Conservation (phyloP, 2,329 filamentous ascomycete genomes). For the Penicillium griseofulvum region DNA sequence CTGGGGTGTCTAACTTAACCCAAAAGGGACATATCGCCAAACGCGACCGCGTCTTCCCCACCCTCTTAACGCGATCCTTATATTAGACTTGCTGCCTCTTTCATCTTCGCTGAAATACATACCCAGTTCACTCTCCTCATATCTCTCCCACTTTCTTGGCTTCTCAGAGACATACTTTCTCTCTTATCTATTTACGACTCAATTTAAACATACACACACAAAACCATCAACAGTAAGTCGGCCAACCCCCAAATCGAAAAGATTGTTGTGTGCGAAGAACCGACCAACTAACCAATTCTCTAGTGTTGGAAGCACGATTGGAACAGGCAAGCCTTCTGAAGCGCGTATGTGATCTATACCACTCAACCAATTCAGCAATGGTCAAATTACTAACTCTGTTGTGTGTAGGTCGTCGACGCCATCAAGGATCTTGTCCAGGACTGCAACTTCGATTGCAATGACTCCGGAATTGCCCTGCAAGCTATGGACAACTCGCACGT, state of each 20-base stretch:
- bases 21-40: slow-evolving; percentile 32
- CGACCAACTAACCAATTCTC: slow-evolving; percentile 14
- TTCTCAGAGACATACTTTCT: background rate
- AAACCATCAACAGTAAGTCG: slow-evolving; percentile 32
- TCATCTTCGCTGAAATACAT: slow-evolving; percentile 15
- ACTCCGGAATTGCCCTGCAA: slow-evolving; percentile 95
- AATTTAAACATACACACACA: slow-evolving; percentile 9
- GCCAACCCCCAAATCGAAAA: slow-evolving; percentile 2
- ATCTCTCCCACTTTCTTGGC: background rate
- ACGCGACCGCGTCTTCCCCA: slow-evolving; percentile 34
- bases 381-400: slow-evolving; percentile 7
- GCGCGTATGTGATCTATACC: slow-evolving; percentile 61
- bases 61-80: slow-evolving; percentile 27
- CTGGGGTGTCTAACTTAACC: slow-evolving; percentile 23
- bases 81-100: slow-evolving; percentile 22
- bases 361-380: background rate
- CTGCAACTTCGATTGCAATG: slow-evolving; percentile 99
- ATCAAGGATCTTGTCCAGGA: slow-evolving; percentile 99
- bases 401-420: slow-evolving; percentile 80
- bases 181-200: slow-evolving; percentile 2
- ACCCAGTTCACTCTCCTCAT: slow-evolving; percentile 3
- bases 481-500: slow-evolving; percentile 99
- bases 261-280: slow-evolving; percentile 6
- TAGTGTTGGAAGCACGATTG: slow-evolving; percentile 95
- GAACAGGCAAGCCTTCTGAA: slow-evolving; percentile 92